Percentiles rank a stretch among this genome's conserved stretches.
phyloP scores from a whole-genome alignment of 345 rosid genomes.

The Limnanthes douglasii region DNA sequence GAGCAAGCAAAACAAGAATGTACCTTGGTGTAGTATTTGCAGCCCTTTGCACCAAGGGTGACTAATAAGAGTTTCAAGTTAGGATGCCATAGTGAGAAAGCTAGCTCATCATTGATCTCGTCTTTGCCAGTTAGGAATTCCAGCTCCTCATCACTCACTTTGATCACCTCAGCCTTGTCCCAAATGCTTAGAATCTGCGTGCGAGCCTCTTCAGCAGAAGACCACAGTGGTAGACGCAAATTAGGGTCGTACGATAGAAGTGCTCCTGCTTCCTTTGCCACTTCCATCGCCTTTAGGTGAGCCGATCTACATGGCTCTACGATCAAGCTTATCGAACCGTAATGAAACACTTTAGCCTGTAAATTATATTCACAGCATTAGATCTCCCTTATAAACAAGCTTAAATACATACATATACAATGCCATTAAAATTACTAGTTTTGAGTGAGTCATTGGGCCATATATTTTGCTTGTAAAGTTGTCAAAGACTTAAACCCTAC shows the following conservation, averaged over 20 bases:
- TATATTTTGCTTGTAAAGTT: too few relatives aligned
- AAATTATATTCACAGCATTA: too few relatives aligned
- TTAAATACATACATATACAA: too few relatives aligned
- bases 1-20: neutral
- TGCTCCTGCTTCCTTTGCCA: slow-evolving; percentile 78
- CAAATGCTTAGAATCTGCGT: slow-evolving; percentile 86
- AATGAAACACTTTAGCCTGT: slow-evolving; percentile 84
- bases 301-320: slow-evolving; percentile 99
- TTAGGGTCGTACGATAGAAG: slow-evolving; percentile 93
- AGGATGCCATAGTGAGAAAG: slow-evolving; percentile 80
- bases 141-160: slow-evolving; percentile 90
- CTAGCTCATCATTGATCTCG: slow-evolving; percentile 60
- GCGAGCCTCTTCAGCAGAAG: slow-evolving; percentile 73
- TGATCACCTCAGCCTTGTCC: slow-evolving; percentile 92
- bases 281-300: slow-evolving; percentile 84
- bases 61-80: slow-evolving; percentile 74
- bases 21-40: slow-evolving; percentile 94
- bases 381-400: too few relatives aligned
- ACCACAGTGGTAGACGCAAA: slow-evolving; percentile 90
- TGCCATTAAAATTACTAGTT: too few relatives aligned
- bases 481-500: too few relatives aligned
- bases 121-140: slow-evolving; percentile 83
- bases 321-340: slow-evolving; percentile 92
- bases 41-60: slow-evolving; percentile 91
- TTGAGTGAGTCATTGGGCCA: too few relatives aligned